A percentile compares a stretch with the other conserved stretches of the same genome.
Evolutionary conservation across 495 filamentous ascomycete genomes (phyloP).

Genomic region (Stereocaulon alpinum): DNA sequence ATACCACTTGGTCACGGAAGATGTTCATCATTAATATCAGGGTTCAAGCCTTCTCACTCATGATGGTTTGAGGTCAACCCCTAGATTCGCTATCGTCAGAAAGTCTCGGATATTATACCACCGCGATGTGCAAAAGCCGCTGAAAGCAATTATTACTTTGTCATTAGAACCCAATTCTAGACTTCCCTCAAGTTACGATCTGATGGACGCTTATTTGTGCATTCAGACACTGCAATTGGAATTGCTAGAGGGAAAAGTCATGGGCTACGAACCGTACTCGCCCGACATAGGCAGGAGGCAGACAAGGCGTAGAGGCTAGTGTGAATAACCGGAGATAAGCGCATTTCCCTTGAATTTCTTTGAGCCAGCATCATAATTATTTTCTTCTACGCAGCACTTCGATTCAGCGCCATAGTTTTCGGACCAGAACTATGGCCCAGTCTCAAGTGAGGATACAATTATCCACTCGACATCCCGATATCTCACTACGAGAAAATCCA

Average conservation of each 20-base stretch:
- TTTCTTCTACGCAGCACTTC: neutral
- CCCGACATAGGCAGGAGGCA: neutral
- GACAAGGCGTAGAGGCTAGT: neutral
- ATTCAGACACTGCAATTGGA: too few species aligned
- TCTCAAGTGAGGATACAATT: slow-evolving; percentile 53
- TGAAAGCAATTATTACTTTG: too few species aligned
- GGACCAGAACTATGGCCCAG: too few species aligned
- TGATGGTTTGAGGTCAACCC: neutral
- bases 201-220: too few species aligned
- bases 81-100: neutral
- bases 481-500: slow-evolving; percentile 50
- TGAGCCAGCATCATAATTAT: neutral
- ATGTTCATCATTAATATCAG: neutral
- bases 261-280: too few species aligned
- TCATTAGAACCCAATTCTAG: too few species aligned
- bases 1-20: neutral
- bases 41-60: neutral
- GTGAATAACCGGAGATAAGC: slow-evolving; percentile 7
- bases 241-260: too few species aligned
- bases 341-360: neutral
- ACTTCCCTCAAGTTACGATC: too few species aligned
- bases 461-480: slow-evolving; percentile 45
- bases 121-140: too few species aligned
- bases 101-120: neutral
- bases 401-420: neutral